Conservation (phyloP, 1,284 basidiomycete species). For the Schizophyllum commune region DNA sequence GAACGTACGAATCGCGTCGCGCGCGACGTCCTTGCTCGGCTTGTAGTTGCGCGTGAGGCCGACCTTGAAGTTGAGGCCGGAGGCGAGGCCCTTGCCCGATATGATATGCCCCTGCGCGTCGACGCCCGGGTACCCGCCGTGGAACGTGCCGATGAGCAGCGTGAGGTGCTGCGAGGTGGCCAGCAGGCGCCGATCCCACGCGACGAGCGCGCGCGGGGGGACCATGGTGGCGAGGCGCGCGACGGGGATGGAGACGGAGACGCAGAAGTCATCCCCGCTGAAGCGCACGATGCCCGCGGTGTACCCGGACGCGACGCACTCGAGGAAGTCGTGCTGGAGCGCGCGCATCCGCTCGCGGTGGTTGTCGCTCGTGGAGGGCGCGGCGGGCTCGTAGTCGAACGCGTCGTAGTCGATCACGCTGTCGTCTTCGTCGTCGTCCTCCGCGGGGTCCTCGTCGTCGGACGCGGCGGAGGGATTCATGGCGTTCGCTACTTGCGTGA, state of each 20-base stretch:
- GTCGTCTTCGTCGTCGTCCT: constrained; percentile 6
- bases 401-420: constrained; percentile 10
- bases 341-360: neutral
- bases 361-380: constrained; percentile 14
- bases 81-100: constrained; percentile 23
- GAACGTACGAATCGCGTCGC: constrained; percentile 39
- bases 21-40: constrained; percentile 38
- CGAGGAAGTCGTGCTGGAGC: constrained; percentile 35
- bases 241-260: constrained; percentile 34
- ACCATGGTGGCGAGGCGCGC: constrained; percentile 9
- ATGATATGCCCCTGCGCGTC: constrained; percentile 29
- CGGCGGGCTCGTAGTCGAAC: constrained; percentile 17
- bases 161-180: constrained; percentile 25
- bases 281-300: constrained; percentile 47
- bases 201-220: constrained; percentile 13
- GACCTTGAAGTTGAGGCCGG: constrained; percentile 41
- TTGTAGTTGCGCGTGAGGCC: constrained; percentile 50
- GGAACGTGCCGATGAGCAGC: constrained; percentile 50
- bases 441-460: constrained; percentile 4
- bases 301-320: constrained; percentile 39
- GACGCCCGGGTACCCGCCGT: constrained; percentile 42
- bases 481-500: constrained; percentile 15
- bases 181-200: constrained; percentile 13
- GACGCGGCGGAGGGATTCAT: constrained; percentile 15
- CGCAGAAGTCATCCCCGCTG: constrained; percentile 36